phyloP scores from a whole-genome alignment of 2,329 filamentous ascomycete genomes.

The Fusarium equiseti region DNA sequence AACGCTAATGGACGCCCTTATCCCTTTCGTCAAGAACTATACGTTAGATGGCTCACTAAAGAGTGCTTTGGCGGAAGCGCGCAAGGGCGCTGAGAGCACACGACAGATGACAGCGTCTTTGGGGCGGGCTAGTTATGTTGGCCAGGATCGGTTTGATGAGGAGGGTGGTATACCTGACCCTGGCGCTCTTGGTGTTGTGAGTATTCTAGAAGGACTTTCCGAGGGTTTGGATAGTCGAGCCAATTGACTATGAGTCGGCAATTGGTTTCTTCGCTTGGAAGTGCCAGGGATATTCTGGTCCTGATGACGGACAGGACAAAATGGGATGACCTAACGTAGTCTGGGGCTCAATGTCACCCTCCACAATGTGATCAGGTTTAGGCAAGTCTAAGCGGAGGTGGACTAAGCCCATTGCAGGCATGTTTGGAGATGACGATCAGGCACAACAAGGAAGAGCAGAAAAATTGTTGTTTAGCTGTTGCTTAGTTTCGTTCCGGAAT shows the following conservation, averaged over 20 bases:
- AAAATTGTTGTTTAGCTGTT: background rate
- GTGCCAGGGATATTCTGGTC: background rate
- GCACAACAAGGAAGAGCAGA: background rate
- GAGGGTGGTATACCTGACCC: slow-evolving; percentile 69
- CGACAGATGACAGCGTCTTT: slow-evolving; percentile 71
- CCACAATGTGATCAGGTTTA: background rate
- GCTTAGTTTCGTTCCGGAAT: background rate
- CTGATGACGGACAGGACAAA: background rate
- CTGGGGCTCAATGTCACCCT: background rate
- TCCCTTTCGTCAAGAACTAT: slow-evolving; percentile 67
- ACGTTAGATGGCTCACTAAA: slow-evolving; percentile 63
- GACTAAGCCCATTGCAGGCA: slow-evolving; percentile 5
- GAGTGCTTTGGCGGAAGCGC: slow-evolving; percentile 70
- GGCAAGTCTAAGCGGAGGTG: slow-evolving; percentile 24
- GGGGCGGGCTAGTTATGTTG: slow-evolving; percentile 77
- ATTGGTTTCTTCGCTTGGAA: background rate
- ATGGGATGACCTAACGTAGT: background rate
- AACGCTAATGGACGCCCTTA: slow-evolving; percentile 68
- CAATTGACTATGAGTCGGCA: background rate
- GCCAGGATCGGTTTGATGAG: slow-evolving; percentile 59
- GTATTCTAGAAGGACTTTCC: background rate
- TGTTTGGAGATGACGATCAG: background rate
- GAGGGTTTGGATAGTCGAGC: slow-evolving; percentile 17
- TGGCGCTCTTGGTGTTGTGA: slow-evolving; percentile 59
- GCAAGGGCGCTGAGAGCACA: slow-evolving; percentile 64